Evolutionary conservation across 805 yeast species (phyloP), one percentile per base, ranked within the genome.

Genomic region (Saccharomycopsis malanga): DNA sequence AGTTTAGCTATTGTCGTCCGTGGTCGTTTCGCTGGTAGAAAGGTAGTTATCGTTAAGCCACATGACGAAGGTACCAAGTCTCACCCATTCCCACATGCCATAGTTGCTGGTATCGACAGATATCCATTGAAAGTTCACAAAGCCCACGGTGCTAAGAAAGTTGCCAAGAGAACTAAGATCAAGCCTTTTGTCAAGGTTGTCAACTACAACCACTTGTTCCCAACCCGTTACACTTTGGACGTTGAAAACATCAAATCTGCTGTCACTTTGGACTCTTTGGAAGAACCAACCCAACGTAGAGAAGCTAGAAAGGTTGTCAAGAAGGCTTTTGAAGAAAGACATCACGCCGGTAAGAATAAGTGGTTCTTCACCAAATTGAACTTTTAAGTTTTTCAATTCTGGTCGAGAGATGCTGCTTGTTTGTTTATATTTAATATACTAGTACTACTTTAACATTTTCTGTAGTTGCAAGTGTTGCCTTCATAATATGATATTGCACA

Each of bases 21-120:
- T 75, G 98, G 98, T 70, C 93, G 98, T 80, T 91, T 81, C 87
- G 98, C 98, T 72, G 98, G 98, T 81, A 91, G 89, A 86, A 93
- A 93, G 85, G 98, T 93, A 62, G 98, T 93, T 72, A 88, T 93
- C 70, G 89, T 93, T 71, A 88, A 87, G 76, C 93, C 96, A 63
- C 94, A 86, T 72, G 98, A 93, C 69, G 97, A 93, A 69, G 98
- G 98, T 71, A 79, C 98, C 78, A 93, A 93, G 79, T 71, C 93
- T 58, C 97, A 91, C 81, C 93, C 94, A 67, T 93, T 88, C 86
- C 95, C 96, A 72, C 98, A 93, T 68, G 98, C 98, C 71, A 80
- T 93, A 65, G 98, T 93, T 68, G 98, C 95, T 62, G 98, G 98
- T 82, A 82, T 93, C 63, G 98, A 93, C 81, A 86, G 96, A 74